These are phyloP conservation scores for Acanthamoeba lugdunensis DNA, from an alignment of 208 protist genomes.

Conservation along the genomic window DNA sequence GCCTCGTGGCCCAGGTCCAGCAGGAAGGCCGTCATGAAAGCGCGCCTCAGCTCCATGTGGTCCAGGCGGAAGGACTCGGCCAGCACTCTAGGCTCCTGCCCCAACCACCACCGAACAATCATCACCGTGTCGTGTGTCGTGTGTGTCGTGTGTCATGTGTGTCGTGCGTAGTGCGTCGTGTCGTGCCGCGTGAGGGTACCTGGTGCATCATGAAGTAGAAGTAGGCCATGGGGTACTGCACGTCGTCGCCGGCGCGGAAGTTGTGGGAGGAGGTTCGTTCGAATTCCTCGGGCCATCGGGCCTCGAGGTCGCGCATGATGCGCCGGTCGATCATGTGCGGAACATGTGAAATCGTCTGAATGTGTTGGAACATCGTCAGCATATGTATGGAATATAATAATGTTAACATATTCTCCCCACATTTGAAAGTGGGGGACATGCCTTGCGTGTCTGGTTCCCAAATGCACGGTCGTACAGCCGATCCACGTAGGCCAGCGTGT, in stretches of 20 bases:
- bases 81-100: constrained; percentile 78
- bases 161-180: too few relatives aligned
- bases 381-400: too few relatives aligned
- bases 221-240: constrained; percentile 90
- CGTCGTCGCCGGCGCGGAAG: constrained; percentile 84
- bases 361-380: too few relatives aligned
- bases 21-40: not conserved
- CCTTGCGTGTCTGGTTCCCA: too few relatives aligned
- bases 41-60: not conserved
- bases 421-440: not conserved
- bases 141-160: too few relatives aligned
- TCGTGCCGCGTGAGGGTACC: not conserved
- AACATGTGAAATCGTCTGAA: constrained; percentile 87
- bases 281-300: constrained; percentile 84
- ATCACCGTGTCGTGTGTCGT: too few relatives aligned
- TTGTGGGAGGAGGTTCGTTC: constrained; percentile 83
- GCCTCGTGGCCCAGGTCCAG: constrained; percentile 9
- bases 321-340: constrained; percentile 88
- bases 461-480: too few relatives aligned
- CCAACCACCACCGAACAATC: too few relatives aligned
- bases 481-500: too few relatives aligned
- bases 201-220: constrained; percentile 87
- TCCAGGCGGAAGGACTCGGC: not conserved
- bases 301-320: constrained; percentile 84
- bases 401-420: too few relatives aligned